phyloP scores from a whole-genome alignment of 2,329 filamentous ascomycete genomes.

The Periconia macrospinosa region DNA sequence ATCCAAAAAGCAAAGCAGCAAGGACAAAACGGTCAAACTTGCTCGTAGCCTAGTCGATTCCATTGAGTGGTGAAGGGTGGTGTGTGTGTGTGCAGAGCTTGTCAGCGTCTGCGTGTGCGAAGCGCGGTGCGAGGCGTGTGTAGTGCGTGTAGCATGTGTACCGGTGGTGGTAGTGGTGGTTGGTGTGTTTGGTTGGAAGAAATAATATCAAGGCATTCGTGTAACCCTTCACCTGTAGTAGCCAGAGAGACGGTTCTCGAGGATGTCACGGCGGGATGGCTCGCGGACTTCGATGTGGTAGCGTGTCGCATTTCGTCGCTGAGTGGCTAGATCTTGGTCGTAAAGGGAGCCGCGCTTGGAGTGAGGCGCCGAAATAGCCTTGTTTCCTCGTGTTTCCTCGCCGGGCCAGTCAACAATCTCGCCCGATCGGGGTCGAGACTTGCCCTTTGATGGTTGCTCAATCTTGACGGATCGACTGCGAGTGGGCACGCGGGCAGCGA shows the following conservation, averaged over 20 bases:
- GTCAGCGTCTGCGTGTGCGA: constrained; percentile 20
- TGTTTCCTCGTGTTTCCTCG: constrained; percentile 34
- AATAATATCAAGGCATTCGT: constrained; percentile 8
- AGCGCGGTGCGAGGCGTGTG: constrained; percentile 8
- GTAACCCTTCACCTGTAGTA: constrained; percentile 41
- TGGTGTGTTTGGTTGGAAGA: constrained; percentile 2
- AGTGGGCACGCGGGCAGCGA: constrained; percentile 40
- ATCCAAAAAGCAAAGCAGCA: constrained; percentile 26
- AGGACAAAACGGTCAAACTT: constrained; percentile 22
- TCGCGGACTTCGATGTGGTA: constrained; percentile 48
- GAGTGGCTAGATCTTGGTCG: constrained; percentile 41
- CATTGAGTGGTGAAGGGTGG: constrained; percentile 10
- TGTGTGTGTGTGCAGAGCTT: constrained; percentile 21
- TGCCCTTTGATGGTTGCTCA: constrained; percentile 31
- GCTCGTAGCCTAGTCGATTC: constrained; percentile 22
- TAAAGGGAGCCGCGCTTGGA: constrained; percentile 46
- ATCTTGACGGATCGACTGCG: constrained; percentile 36
- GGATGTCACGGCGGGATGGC: constrained; percentile 39
- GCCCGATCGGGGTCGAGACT: constrained; percentile 37
- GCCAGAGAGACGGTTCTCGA: constrained; percentile 41
- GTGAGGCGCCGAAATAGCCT: constrained; percentile 15
- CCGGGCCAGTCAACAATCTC: constrained; percentile 43
- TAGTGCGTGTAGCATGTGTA: constrained; percentile 1
- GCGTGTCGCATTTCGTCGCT: constrained; percentile 38
- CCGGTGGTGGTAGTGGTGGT: constrained; percentile 1